Evolutionary conservation across 306 rosid species (phyloP).

Genomic region (Medicago ruthenica): DNA sequence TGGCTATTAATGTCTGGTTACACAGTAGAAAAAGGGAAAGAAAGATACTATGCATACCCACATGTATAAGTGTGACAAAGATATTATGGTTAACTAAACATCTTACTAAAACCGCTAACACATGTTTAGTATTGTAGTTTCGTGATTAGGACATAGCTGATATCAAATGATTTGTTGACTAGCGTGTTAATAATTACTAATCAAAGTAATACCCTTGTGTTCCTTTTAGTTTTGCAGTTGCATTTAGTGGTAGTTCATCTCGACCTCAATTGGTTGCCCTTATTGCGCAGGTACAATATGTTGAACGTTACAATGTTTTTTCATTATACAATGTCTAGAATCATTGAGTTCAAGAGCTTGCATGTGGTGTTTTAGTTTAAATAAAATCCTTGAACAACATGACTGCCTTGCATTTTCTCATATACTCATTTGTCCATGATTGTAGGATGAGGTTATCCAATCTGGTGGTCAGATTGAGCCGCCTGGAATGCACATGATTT

Average conservation of each 20-base stretch:
- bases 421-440: slow-evolving; percentile 11
- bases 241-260: slow-evolving; percentile 81
- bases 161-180: slow-evolving; percentile 36
- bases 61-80: background rate
- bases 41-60: background rate
- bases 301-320: slow-evolving; percentile 28
- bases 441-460: slow-evolving; percentile 76
- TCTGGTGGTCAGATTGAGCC: slow-evolving; percentile 90
- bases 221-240: slow-evolving; percentile 83
- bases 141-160: slow-evolving; percentile 25
- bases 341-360: slow-evolving; percentile 37
- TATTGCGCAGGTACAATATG: slow-evolving; percentile 81
- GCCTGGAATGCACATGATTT: slow-evolving; percentile 94
- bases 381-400: background rate
- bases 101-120: too few relatives aligned
- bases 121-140: slow-evolving; percentile 30
- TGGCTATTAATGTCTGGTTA: slow-evolving; percentile 16
- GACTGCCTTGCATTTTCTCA: slow-evolving; percentile 29
- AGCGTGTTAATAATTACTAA: slow-evolving; percentile 27
- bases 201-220: slow-evolving; percentile 31
- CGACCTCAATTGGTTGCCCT: slow-evolving; percentile 93
- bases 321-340: slow-evolving; percentile 19
- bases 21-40: slow-evolving; percentile 15
- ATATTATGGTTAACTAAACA: slow-evolving; percentile 14
- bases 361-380: slow-evolving; percentile 25